Evolutionary conservation across 208 protist genomes (phyloP).

Genomic region (Acanthamoeba castellanii): DNA sequence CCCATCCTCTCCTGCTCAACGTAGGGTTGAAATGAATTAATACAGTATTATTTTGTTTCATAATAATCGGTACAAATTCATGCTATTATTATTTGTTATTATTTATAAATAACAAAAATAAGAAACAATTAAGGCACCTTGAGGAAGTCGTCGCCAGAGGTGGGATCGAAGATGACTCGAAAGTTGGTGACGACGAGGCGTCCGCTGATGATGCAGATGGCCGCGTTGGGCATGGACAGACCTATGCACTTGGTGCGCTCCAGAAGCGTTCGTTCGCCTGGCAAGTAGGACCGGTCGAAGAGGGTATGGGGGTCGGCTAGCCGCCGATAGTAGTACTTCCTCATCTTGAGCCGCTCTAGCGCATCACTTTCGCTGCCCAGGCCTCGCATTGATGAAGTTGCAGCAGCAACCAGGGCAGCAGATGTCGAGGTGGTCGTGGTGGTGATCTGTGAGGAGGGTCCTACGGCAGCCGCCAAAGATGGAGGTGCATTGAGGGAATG

Average conservation of each 20-base stretch:
- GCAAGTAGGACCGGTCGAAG: not conserved
- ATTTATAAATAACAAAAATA: not conserved
- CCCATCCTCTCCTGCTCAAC: not conserved
- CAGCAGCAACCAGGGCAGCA: not conserved
- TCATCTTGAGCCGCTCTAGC: not conserved
- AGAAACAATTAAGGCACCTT: not conserved
- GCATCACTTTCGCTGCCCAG: not conserved
- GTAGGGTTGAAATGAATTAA: not conserved
- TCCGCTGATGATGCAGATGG: conserved; percentile 22
- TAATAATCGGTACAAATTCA: not conserved
- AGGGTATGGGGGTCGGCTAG: not conserved
- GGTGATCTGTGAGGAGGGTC: not conserved
- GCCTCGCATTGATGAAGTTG: not conserved
- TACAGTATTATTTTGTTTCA: not conserved
- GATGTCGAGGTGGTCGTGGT: not conserved
- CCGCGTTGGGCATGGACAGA: not conserved
- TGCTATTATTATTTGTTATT: not conserved
- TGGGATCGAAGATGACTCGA: conserved; percentile 12
- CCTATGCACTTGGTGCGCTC: conserved; percentile 13
- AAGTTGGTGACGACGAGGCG: not conserved
- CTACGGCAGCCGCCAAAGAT: not conserved
- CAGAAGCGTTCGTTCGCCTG: not conserved
- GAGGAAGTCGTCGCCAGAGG: conserved; percentile 1
- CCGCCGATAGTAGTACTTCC: not conserved
- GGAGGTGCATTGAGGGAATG: not conserved